These are phyloP conservation scores for Sclerotinia sclerotiorum DNA, from an alignment of 2,329 filamentous ascomycete genomes.

Conservation along the genomic window DNA sequence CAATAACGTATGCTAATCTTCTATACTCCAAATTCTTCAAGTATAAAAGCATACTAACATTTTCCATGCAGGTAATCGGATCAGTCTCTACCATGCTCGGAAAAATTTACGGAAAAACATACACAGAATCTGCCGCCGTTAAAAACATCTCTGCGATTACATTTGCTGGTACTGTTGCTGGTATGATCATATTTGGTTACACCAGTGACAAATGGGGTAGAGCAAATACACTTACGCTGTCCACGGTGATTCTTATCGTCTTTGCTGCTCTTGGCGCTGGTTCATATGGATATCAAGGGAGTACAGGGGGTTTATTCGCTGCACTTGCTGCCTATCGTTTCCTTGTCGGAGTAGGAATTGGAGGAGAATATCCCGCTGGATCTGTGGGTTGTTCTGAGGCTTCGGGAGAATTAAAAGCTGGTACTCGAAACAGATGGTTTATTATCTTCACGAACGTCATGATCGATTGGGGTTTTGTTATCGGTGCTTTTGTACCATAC, in stretches of 20 bases:
- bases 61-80: conserved; percentile 65
- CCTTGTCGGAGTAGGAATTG: conserved; percentile 67
- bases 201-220: conserved; percentile 82
- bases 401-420: conserved; percentile 75
- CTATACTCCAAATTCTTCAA: not conserved
- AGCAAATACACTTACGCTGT: conserved; percentile 76
- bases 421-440: conserved; percentile 87
- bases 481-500: conserved; percentile 75
- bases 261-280: conserved; percentile 80
- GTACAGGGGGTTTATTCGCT: conserved; percentile 69
- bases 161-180: conserved; percentile 82
- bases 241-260: conserved; percentile 79
- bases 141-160: conserved; percentile 79
- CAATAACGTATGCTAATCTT: conserved; percentile 63
- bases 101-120: conserved; percentile 67
- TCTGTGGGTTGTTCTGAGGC: conserved; percentile 82
- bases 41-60: not conserved
- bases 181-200: conserved; percentile 78
- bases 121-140: conserved; percentile 65
- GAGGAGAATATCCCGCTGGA: conserved; percentile 78
- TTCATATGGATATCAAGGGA: conserved; percentile 72
- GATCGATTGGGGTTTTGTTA: conserved; percentile 75
- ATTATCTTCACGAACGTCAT: conserved; percentile 86
- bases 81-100: conserved; percentile 77
- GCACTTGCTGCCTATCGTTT: conserved; percentile 82